Evolutionary conservation across 306 rosid species (phyloP).

Genomic region (Cucurbita moschata): DNA sequence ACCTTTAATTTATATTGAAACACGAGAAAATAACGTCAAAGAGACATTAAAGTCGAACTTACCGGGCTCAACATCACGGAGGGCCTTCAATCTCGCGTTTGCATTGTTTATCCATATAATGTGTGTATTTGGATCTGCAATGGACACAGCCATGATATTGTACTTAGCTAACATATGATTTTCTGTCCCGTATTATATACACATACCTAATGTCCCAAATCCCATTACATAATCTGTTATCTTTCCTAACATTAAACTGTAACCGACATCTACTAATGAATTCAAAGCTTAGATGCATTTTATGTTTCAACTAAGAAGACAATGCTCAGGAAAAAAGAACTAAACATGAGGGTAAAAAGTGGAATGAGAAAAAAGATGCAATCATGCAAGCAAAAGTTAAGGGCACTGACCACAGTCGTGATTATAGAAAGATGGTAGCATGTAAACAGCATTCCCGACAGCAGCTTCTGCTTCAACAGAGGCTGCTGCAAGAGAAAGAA

Average conservation of each 20-base stretch:
- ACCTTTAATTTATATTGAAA: too few species aligned
- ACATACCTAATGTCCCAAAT: too few species aligned
- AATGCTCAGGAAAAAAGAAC: not conserved
- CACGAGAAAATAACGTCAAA: not conserved
- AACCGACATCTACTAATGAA: too few species aligned
- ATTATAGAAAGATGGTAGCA: constrained; percentile 86
- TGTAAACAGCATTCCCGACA: constrained; percentile 75
- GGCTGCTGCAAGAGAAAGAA: constrained; percentile 54
- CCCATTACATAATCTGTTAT: too few species aligned
- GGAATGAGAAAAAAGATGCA: not conserved
- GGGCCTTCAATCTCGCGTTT: constrained; percentile 62
- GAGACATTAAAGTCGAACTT: not conserved
- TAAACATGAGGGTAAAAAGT: not conserved
- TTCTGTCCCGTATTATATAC: not conserved
- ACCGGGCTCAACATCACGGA: constrained; percentile 66
- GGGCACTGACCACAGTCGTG: constrained; percentile 66
- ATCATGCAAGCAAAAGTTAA: constrained; percentile 9
- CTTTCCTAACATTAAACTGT: too few species aligned
- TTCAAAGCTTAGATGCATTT: too few species aligned
- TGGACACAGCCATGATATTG: constrained; percentile 1
- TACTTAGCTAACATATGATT: not conserved
- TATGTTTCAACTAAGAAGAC: not conserved
- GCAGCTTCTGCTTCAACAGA: constrained; percentile 69
- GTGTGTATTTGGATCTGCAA: constrained; percentile 86
- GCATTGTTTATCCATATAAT: constrained; percentile 75